Evolutionary conservation across 2,329 filamentous ascomycete genomes (phyloP).

Genomic region (Trichophyton simii): DNA sequence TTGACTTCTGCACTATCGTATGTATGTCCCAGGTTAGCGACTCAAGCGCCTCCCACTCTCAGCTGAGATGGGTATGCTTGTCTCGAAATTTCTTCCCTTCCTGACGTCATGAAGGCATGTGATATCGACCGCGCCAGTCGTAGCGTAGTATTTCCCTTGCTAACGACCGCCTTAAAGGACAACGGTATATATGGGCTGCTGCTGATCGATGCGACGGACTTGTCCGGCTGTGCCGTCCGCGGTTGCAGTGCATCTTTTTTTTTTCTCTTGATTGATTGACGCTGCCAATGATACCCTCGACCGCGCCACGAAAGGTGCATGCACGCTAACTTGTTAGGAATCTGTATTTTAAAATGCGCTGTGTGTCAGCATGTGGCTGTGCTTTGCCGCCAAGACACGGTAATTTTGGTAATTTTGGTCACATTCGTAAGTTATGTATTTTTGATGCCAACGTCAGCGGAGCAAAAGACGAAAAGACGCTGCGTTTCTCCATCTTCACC

Average conservation of each 20-base stretch:
- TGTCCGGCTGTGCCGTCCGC: neutral
- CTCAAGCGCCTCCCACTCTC: conserved; percentile 1
- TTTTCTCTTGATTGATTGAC: neutral
- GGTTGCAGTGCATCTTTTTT: neutral
- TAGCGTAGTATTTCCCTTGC: neutral
- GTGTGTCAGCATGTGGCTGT: neutral
- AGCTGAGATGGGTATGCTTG: neutral
- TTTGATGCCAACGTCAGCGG: neutral
- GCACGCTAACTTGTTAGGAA: neutral
- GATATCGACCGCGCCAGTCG: neutral
- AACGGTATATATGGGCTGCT: neutral
- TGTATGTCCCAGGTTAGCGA: neutral
- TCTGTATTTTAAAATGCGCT: neutral
- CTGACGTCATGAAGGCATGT: conserved; percentile 1
- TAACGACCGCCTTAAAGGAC: neutral
- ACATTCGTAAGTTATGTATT: neutral
- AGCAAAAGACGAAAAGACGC: neutral
- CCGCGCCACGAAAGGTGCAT: neutral
- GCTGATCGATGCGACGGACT: conserved; percentile 2
- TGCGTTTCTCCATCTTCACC: neutral
- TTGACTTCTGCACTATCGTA: neutral
- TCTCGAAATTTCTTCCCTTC: neutral
- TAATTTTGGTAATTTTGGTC: neutral
- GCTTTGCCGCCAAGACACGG: neutral
- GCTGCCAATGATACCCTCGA: neutral